Conservation (phyloP, 164 flowering plant species). For the Warburgia ugandensis region DNA sequence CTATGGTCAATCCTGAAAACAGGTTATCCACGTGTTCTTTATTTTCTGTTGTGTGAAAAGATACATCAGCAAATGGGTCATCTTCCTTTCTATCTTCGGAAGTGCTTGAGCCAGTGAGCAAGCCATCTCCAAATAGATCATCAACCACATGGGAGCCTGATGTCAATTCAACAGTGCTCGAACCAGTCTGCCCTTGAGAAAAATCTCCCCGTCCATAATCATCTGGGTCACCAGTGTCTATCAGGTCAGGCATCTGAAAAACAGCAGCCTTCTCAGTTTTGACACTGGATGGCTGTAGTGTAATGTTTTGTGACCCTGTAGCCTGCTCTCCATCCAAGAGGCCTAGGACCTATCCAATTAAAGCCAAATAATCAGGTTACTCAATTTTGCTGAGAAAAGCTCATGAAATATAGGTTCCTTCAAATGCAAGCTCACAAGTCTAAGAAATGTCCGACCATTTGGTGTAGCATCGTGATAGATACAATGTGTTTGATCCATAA, state of each 20-base stretch:
- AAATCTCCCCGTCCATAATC: constrained; percentile 31
- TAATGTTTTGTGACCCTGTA: too few species aligned
- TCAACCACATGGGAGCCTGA: constrained; percentile 39
- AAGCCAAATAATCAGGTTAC: too few species aligned
- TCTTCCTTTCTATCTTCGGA: constrained; percentile 42
- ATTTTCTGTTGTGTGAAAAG: constrained; percentile 52
- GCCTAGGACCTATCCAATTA: constrained; percentile 49
- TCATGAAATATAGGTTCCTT: too few species aligned
- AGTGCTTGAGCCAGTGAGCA: constrained; percentile 19
- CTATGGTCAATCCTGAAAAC: too few species aligned
- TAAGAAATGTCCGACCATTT: too few species aligned
- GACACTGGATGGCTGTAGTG: constrained; percentile 27
- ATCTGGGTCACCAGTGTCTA: constrained; percentile 65
- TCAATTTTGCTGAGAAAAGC: too few species aligned
- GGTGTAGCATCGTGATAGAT: too few species aligned
- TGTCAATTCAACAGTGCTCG: constrained; percentile 16
- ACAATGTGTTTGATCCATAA: too few species aligned
- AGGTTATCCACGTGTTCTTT: too few species aligned
- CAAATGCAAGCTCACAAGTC: too few species aligned
- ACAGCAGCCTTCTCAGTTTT: constrained; percentile 27
- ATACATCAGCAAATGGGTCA: constrained; percentile 93
- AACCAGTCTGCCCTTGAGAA: constrained; percentile 17
- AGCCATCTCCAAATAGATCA: constrained; percentile 70
- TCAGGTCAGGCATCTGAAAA: constrained; percentile 70
- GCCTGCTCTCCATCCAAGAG: constrained; percentile 49